Evolutionary conservation across 306 rosid genomes (phyloP).

Genomic region (Gastrolobium villosum): DNA sequence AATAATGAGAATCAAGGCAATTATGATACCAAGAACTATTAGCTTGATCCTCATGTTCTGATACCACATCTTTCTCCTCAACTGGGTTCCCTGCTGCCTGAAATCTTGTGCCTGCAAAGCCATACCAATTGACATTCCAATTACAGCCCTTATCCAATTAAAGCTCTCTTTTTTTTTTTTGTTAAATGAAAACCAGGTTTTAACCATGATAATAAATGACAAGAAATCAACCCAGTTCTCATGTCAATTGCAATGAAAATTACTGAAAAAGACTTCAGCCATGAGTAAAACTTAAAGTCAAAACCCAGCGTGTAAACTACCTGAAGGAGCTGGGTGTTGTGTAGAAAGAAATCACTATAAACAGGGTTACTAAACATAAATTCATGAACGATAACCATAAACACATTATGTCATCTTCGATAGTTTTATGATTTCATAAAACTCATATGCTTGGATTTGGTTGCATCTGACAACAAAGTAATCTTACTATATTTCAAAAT

Average conservation of each 20-base stretch:
- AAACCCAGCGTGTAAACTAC: neutral
- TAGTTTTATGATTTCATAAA: neutral
- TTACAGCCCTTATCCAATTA: neutral
- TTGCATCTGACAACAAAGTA: conserved; percentile 1
- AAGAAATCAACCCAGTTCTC: neutral
- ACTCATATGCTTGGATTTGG: neutral
- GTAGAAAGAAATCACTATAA: neutral
- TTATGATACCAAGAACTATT: conserved; percentile 68
- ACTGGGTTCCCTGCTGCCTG: conserved; percentile 77
- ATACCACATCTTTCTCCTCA: conserved; percentile 81
- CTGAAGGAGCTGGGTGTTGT: neutral
- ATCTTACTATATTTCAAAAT: neutral
- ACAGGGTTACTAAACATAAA: neutral
- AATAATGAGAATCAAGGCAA: conserved; percentile 75
- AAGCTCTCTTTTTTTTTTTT: too few species aligned
- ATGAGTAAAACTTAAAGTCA: too few species aligned
- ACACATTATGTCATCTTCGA: neutral
- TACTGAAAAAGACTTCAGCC: neutral
- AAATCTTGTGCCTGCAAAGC: conserved; percentile 75
- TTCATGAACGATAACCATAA: neutral
- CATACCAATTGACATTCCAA: conserved; percentile 9
- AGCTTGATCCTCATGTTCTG: conserved; percentile 85
- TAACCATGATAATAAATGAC: neutral
- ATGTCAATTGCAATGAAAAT: neutral
- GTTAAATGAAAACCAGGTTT: neutral